Evolutionary conservation across 108 stramenopile species (phyloP), one percentile per base, ranked within the genome.

Genomic region (Halocafeteria seosinensis): DNA sequence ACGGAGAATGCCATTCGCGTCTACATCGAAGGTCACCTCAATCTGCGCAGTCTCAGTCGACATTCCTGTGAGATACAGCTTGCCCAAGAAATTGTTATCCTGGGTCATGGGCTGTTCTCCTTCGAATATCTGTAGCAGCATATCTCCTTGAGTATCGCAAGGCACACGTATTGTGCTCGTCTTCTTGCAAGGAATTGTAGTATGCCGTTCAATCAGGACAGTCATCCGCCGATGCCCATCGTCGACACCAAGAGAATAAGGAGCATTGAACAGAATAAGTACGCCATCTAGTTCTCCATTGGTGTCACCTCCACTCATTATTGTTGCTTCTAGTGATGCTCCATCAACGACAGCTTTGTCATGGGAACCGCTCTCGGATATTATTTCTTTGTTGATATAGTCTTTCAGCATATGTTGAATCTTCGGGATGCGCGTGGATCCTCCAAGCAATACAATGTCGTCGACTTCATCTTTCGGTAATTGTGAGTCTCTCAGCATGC

Each of bases 271-370:
- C 64, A 89, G 71, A 29, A 87, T 62, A 34, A 89, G 68, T 29
- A 85, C 68, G 42, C 76, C 78, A 8, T 37, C 61, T 1, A 38
- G 34, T 34, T 62, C 21, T 31, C 37, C 24, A 38, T 3, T 8
- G 26, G 1, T 37, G 50, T 63, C 42, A 1, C 8, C 32, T 50
- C 74, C 74, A 34, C 26, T 35, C 34, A 92, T 73, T 68, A 92
- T 92, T 67, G 88, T 89, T 59, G 88, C 91, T 78, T 90, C 88
- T 61, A 93, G 89, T 23, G 91, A 87, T 71, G 91, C 91, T 28
- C 91, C 91, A 65, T 81, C 90, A 34, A 89, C 91, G 61, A 92
- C 91, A 61, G 91, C 91, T 78, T 92, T 89, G 74, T 92, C 91
- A 63, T 88, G 91, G 81, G 90, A 90, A 83, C 90, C 89, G 73